A percentile compares a stretch with the other conserved stretches of the same genome.
phyloP scores from a whole-genome alignment of 1,284 basidiomycete genomes.

The Cutaneotrichosporon cutaneum region DNA sequence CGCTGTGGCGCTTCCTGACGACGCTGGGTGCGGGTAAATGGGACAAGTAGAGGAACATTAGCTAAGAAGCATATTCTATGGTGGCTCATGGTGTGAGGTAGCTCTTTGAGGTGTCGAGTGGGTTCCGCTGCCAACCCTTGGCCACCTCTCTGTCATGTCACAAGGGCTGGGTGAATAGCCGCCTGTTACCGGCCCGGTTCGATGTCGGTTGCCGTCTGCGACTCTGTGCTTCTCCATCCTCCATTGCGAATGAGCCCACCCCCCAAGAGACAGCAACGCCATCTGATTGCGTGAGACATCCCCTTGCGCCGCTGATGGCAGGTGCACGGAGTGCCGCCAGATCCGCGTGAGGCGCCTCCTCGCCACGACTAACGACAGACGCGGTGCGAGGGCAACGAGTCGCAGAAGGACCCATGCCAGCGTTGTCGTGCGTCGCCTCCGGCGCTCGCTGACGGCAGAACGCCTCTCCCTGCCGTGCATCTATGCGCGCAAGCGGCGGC shows the following conservation, averaged over 20 bases:
- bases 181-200: neutral
- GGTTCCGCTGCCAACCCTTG: too few species aligned
- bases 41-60: conserved; percentile 12
- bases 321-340: conserved; percentile 5
- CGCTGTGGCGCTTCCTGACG: conserved; percentile 35
- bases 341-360: neutral
- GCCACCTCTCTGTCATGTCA: too few species aligned
- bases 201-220: neutral
- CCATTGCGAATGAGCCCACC: neutral
- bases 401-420: conserved; percentile 8
- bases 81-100: too few species aligned
- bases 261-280: neutral
- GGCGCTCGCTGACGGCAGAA: neutral
- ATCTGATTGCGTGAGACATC: neutral
- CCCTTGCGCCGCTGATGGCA: neutral
- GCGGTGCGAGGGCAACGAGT: conserved; percentile 4
- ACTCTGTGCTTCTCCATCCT: neutral
- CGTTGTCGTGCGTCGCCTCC: conserved; percentile 1
- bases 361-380: neutral
- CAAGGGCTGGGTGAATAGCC: too few species aligned
- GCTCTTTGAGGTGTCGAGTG: too few species aligned
- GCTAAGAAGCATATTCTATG: neutral
- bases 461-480: neutral
- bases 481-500: conserved; percentile 4
- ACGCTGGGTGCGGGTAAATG: conserved; percentile 21